Base-by-base conservation (phyloP, 1,284 basidiomycete genomes). In the Gomphus bonarii region DNA sequence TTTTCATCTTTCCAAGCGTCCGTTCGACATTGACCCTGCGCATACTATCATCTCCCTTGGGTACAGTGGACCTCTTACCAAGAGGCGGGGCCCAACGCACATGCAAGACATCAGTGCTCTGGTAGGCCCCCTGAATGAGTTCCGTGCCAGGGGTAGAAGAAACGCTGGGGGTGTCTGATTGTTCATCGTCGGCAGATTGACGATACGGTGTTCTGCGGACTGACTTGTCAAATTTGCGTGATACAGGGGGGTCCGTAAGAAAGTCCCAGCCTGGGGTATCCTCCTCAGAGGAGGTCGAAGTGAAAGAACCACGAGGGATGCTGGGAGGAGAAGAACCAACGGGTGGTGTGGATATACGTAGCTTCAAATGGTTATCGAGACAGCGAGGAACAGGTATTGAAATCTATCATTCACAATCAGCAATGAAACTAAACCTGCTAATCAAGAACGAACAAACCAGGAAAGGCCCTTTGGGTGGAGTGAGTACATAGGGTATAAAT, bases 111-210 rank as follows among this genome's bases (percentile, higher is more conserved):
- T 90, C 86, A 1, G 87, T 75, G 58, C 84, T 87, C 0, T 84
- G 85, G 65, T 90, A 90, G 2, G 84, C 80, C 5, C 88, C 88
- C 65, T 82, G 82, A n/a, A 89, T 76, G 12, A 80, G 76, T 60
- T 79, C 83, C 2, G 79, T 81, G 51, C 82, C 81, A n/a, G 58
- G 36, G 9, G 78, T 69, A 59, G 79, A 75, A 0, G 80, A 78
- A 20, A 77, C 70, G 28, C 70, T 73, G 2, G 83, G 82, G 0
- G 84, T 82, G 64, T 88, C 87, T 42, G 84, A 87, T 2, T 84
- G 84, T 65, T 90, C 88, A 63, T 90, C 88, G 60, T 90, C 87
- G 1, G 87, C 87, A 65, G 87, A 82, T 62, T 84, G 75, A 53
- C 74, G 79, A 64, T 82, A 81, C 3, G 83, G 81, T 54, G 75